A percentile compares a stretch with the other conserved stretches of the same genome.
Conservation (phyloP, 164 flowering plant species). For the Vitis labrusca region DNA sequence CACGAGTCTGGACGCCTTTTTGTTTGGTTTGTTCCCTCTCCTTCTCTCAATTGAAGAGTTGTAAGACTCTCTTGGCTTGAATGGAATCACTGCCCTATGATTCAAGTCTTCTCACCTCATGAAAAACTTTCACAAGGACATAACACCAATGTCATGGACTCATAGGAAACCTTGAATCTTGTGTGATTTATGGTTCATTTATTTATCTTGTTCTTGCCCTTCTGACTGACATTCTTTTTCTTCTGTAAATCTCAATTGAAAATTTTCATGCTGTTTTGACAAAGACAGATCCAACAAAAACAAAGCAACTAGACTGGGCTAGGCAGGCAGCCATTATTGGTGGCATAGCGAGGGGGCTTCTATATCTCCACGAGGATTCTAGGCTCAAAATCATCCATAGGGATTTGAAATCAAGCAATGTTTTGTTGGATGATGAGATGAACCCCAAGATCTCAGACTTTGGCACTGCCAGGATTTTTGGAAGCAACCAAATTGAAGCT, state of each 20-base stretch:
- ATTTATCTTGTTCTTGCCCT: too few relatives aligned
- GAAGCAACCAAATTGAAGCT: slow-evolving; percentile 31
- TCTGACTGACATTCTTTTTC: too few relatives aligned
- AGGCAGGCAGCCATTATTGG: slow-evolving; percentile 26
- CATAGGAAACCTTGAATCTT: too few relatives aligned
- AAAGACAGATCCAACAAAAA: slow-evolving; percentile 25
- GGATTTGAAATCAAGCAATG: slow-evolving; percentile 41
- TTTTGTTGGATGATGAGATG: slow-evolving; percentile 39
- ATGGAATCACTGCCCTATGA: neutral
- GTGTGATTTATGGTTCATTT: too few relatives aligned
- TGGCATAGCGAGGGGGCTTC: slow-evolving; percentile 41
- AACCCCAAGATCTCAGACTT: slow-evolving; percentile 58
- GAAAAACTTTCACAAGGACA: too few relatives aligned
- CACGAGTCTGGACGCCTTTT: slow-evolving; percentile 39
- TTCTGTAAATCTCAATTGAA: too few relatives aligned
- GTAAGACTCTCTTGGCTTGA: too few relatives aligned
- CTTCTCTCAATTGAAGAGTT: neutral
- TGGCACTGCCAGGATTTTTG: slow-evolving; percentile 45
- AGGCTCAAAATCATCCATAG: slow-evolving; percentile 41
- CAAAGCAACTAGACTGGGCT: slow-evolving; percentile 28
- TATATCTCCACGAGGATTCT: slow-evolving; percentile 51
- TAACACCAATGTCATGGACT: too few relatives aligned
- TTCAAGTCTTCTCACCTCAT: too few relatives aligned
- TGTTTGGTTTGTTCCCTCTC: slow-evolving; percentile 33
- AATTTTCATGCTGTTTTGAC: neutral